Percentiles rank a stretch among this genome's conserved stretches.
Conservation (phyloP, 768 basidiomycete genomes). For the Naematelia aurantialba region DNA sequence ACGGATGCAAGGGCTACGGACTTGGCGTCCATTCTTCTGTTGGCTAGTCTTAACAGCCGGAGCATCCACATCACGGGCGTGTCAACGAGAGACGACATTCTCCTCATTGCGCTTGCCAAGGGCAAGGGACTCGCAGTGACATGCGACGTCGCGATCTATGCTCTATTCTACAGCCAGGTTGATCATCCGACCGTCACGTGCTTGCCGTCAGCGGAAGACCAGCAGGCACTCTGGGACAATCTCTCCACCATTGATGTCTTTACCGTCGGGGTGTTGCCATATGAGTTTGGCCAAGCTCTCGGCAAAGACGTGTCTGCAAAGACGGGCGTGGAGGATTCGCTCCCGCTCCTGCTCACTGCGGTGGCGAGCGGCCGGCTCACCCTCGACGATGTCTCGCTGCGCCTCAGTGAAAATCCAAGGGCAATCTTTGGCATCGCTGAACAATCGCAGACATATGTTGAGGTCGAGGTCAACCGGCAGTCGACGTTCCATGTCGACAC, state of each 20-base stretch:
- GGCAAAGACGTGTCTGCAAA: conserved; percentile 62
- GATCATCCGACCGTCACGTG: conserved; percentile 64
- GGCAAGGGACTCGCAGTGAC: conserved; percentile 89
- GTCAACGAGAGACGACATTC: conserved; percentile 75
- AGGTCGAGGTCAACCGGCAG: conserved; percentile 81
- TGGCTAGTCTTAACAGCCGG: conserved; percentile 87
- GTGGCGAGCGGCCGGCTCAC: conserved; percentile 74
- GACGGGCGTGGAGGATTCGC: conserved; percentile 80
- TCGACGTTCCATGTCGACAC: conserved; percentile 56
- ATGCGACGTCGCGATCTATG: conserved; percentile 89
- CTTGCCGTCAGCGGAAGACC: conserved; percentile 72
- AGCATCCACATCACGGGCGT: conserved; percentile 89
- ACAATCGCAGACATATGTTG: conserved; percentile 78
- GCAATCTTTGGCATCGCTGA: conserved; percentile 88
- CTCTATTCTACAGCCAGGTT: conserved; percentile 78
- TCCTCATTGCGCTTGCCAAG: conserved; percentile 90
- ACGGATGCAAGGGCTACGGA: conserved; percentile 89
- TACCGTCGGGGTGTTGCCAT: conserved; percentile 81
- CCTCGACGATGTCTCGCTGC: conserved; percentile 72
- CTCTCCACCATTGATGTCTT: conserved; percentile 81
- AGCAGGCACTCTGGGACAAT: conserved; percentile 78
- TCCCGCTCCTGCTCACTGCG: conserved; percentile 82
- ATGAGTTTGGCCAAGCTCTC: conserved; percentile 64
- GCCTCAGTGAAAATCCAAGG: conserved; percentile 86
- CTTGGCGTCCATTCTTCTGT: conserved; percentile 83